Conservation (phyloP, 2,329 filamentous ascomycete species). For the Paracamarosporium sp. region DNA sequence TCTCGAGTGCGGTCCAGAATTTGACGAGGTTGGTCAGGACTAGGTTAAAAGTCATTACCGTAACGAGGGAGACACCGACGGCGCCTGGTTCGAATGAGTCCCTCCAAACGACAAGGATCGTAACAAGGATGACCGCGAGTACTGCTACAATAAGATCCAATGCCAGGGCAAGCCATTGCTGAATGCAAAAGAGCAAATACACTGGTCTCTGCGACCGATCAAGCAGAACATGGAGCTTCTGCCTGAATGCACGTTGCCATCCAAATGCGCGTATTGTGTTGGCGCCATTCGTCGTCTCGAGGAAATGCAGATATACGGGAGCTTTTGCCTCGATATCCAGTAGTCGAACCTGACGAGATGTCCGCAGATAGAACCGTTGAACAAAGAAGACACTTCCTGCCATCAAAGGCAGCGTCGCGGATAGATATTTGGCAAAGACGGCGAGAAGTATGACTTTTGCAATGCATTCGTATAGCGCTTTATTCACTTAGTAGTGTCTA, state of each 20-base stretch:
- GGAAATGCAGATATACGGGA: slow-evolving; percentile 56
- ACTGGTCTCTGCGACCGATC: slow-evolving; percentile 48
- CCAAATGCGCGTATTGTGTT: slow-evolving; percentile 56
- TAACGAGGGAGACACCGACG: slow-evolving; percentile 58
- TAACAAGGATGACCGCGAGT: slow-evolving; percentile 38
- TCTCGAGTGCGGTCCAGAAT: slow-evolving; percentile 64
- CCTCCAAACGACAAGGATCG: slow-evolving; percentile 36
- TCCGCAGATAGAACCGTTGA: slow-evolving; percentile 51
- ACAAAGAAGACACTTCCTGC: slow-evolving; percentile 33
- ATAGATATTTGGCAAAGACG: slow-evolving; percentile 5
- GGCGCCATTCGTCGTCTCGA: slow-evolving; percentile 54
- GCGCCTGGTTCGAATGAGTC: slow-evolving; percentile 51
- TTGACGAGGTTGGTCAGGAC: slow-evolving; percentile 54
- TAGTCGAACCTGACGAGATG: slow-evolving; percentile 54
- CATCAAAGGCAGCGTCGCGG: slow-evolving; percentile 4
- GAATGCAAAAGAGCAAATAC: slow-evolving; percentile 44
- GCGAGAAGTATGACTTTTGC: slow-evolving; percentile 10
- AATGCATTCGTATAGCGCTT: slow-evolving; percentile 13
- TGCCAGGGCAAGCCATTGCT: slow-evolving; percentile 49
- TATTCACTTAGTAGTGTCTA: slow-evolving; percentile 8
- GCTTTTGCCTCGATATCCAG: slow-evolving; percentile 58
- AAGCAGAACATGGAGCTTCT: slow-evolving; percentile 21
- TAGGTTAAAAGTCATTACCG: slow-evolving; percentile 57
- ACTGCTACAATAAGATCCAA: slow-evolving; percentile 43
- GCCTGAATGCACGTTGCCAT: slow-evolving; percentile 38